phyloP scores from a whole-genome alignment of 257 asterid species.

The Solanum bukasovii region DNA sequence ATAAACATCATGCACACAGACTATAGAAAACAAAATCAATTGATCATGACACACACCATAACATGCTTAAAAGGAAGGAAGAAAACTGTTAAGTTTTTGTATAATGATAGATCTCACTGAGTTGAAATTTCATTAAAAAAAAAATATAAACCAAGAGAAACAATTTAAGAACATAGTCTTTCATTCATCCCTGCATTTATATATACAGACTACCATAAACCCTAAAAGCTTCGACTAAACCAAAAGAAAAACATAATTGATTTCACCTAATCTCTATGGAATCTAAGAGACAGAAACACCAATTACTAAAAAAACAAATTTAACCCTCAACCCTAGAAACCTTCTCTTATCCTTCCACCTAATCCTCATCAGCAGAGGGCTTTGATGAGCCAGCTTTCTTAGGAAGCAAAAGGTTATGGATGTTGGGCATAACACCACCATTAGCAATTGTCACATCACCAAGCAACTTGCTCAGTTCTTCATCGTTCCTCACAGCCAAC shows the following conservation, averaged over 20 bases:
- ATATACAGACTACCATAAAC: conserved; percentile 11
- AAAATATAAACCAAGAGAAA: background rate
- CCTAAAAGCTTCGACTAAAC: background rate
- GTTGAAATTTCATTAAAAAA: background rate
- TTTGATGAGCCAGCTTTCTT: conserved; percentile 63
- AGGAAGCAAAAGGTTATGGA: conserved; percentile 71
- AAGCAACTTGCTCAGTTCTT: conserved; percentile 67
- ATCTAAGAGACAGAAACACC: background rate
- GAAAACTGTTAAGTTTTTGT: too few species aligned
- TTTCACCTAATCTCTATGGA: background rate
- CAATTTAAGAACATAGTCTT: background rate
- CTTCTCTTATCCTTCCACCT: background rate
- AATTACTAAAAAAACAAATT: background rate
- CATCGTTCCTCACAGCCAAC: conserved; percentile 71
- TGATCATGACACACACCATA: background rate
- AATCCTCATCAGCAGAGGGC: conserved; percentile 50
- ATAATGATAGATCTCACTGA: background rate
- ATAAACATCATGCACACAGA: background rate
- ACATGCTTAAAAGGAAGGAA: background rate
- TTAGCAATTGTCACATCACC: conserved; percentile 81
- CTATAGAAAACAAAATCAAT: background rate
- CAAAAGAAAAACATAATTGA: background rate
- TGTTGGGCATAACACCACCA: conserved; percentile 88
- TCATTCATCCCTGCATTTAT: conserved; percentile 4
- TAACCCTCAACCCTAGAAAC: background rate